Percentiles rank a stretch among this genome's conserved stretches.
Conservation (phyloP, 2,329 filamentous ascomycete genomes). For the Cucurbitaria berberidis region DNA sequence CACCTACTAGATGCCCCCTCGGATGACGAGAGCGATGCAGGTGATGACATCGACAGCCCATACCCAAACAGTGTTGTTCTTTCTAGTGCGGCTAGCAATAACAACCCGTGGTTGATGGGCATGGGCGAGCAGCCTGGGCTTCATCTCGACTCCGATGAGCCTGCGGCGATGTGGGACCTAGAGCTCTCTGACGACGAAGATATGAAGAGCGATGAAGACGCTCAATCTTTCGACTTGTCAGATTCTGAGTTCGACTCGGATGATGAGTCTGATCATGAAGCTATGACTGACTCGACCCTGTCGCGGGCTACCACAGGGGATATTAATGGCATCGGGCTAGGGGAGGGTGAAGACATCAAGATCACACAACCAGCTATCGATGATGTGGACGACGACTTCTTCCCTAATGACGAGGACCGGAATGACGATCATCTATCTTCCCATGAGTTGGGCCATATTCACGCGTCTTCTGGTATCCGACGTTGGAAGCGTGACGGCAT, state of each 20-base stretch:
- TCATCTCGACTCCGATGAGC: constrained; percentile 37
- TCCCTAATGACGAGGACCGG: constrained; percentile 74
- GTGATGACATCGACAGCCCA: constrained; percentile 43
- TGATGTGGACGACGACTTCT: constrained; percentile 83
- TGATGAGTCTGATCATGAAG: constrained; percentile 38
- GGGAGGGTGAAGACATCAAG: constrained; percentile 76
- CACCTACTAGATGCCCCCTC: constrained; percentile 82
- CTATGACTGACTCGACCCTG: constrained; percentile 36
- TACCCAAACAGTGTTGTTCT: constrained; percentile 43
- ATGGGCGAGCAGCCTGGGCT: constrained; percentile 46
- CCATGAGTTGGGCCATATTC: constrained; percentile 80
- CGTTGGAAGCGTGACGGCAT: constrained; percentile 73
- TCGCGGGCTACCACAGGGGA: constrained; percentile 62
- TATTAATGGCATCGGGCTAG: constrained; percentile 76
- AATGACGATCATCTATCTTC: constrained; percentile 80
- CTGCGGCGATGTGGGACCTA: constrained; percentile 47
- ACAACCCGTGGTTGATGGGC: constrained; percentile 45
- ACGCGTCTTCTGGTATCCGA: constrained; percentile 88
- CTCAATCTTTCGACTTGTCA: constrained; percentile 56
- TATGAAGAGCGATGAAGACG: constrained; percentile 49
- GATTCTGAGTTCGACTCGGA: constrained; percentile 61
- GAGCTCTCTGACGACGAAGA: constrained; percentile 63
- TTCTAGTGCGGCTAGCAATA: constrained; percentile 50
- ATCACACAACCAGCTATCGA: constrained; percentile 93
- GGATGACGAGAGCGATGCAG: constrained; percentile 56